Evolutionary conservation across 2,329 filamentous ascomycete genomes (phyloP).

Genomic region (Pseudocercospora crystallina): DNA sequence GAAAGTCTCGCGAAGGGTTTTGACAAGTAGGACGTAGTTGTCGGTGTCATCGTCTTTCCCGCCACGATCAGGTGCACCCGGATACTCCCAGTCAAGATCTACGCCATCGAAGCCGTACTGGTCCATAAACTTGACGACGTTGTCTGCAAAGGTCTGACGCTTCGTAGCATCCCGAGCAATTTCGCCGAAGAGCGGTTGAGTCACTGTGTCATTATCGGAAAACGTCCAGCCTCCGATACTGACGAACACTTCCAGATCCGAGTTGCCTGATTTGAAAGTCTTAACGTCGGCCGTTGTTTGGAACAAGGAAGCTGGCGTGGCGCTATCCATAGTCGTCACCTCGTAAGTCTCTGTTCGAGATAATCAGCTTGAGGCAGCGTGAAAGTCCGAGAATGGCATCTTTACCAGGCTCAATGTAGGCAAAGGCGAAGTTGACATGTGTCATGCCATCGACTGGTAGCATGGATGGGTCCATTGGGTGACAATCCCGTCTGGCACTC

Average conservation of each 20-base stretch:
- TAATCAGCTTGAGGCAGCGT: too few relatives aligned
- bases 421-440: conserved; percentile 10
- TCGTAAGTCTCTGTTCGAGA: conserved; percentile 25
- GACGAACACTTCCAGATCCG: conserved; percentile 39
- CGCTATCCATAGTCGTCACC: conserved; percentile 31
- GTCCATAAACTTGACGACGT: conserved; percentile 65
- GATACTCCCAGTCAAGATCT: conserved; percentile 44
- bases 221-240: conserved; percentile 47
- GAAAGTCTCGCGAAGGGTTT: conserved; percentile 6
- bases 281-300: conserved; percentile 28
- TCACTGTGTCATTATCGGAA: conserved; percentile 36
- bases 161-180: conserved; percentile 30
- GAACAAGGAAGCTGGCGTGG: conserved; percentile 33
- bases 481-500: not conserved
- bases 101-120: conserved; percentile 66
- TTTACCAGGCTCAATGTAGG: conserved; percentile 3
- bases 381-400: too few relatives aligned
- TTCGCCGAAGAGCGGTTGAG: conserved; percentile 1
- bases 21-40: conserved; percentile 17
- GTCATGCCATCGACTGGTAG: conserved; percentile 1
- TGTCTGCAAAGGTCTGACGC: conserved; percentile 60
- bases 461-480: not conserved
- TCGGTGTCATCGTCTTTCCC: conserved; percentile 4
- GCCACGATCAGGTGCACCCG: conserved; percentile 14
- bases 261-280: conserved; percentile 32